phyloP scores from a whole-genome alignment of 371 early-diverging fungal genomes.

The Sporodiniella umbellata region DNA sequence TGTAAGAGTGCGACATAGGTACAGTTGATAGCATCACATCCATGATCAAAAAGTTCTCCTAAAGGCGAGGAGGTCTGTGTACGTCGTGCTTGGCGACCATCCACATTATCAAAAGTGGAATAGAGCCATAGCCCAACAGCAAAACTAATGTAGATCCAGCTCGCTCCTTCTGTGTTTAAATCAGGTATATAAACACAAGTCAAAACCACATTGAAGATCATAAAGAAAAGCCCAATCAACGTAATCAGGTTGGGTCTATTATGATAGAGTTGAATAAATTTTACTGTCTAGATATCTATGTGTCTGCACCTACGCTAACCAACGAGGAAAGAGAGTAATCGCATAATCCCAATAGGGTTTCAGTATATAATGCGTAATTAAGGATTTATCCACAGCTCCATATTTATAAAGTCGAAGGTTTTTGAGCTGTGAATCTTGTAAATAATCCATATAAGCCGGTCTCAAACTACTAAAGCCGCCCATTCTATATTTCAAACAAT shows the following conservation, averaged over 20 bases:
- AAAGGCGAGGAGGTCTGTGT: constrained; percentile 90
- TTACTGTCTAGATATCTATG: no score
- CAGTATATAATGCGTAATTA: constrained; percentile 78
- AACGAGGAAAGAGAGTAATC: constrained; percentile 83
- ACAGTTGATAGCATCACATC: constrained; percentile 93
- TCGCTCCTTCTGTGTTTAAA: constrained; percentile 66
- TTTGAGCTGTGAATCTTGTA: constrained; percentile 56
- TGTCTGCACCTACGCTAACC: constrained; percentile 95
- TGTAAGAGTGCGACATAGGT: constrained; percentile 84
- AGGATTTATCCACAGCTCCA: constrained; percentile 83
- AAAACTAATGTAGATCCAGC: constrained; percentile 87
- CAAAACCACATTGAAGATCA: constrained; percentile 74
- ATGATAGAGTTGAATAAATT: no score
- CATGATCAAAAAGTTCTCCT: constrained; percentile 95
- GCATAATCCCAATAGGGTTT: constrained; percentile 90
- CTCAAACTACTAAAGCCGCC: background rate
- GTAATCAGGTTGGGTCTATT: constrained; percentile 96
- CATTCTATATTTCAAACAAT: no score
- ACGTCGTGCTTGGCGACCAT: constrained; percentile 97
- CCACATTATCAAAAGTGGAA: constrained; percentile 95
- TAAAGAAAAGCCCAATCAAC: constrained; percentile 88
- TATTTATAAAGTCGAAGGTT: constrained; percentile 84
- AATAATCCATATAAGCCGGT: constrained; percentile 20
- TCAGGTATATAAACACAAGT: constrained; percentile 74
- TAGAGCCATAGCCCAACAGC: constrained; percentile 91